A percentile compares a stretch with the other conserved stretches of the same genome.
Conservation (phyloP, 1,284 basidiomycete genomes). For the Pseudozyma tsukubaensis region DNA sequence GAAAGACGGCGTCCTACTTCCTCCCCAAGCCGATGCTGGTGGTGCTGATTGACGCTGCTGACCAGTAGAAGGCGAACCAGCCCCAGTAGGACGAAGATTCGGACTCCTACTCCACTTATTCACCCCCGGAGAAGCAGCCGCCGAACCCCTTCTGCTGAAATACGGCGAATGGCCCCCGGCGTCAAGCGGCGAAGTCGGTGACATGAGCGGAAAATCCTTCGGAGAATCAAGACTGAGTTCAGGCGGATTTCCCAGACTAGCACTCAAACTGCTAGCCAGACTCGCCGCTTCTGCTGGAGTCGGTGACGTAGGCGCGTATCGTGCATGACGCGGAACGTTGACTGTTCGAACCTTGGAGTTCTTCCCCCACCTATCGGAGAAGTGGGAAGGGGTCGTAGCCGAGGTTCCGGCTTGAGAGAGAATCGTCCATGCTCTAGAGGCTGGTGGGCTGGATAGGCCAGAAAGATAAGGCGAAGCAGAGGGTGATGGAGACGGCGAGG, state of each 20-base stretch:
- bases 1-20: too few species aligned
- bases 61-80: not conserved
- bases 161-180: not conserved
- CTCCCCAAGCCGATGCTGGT: conserved; percentile 2
- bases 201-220: conserved; percentile 18
- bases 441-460: conserved; percentile 29
- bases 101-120: conserved; percentile 29
- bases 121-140: not conserved
- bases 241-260: conserved; percentile 7
- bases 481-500: conserved; percentile 43
- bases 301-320: conserved; percentile 20
- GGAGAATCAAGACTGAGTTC: conserved; percentile 17
- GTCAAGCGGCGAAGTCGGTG: not conserved
- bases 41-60: not conserved
- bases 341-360: conserved; percentile 61
- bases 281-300: conserved; percentile 26
- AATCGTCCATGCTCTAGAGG: conserved; percentile 63
- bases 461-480: conserved; percentile 40
- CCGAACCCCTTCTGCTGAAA: conserved; percentile 6
- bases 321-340: conserved; percentile 47
- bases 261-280: conserved; percentile 10
- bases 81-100: conserved; percentile 10
- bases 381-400: conserved; percentile 29
- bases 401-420: conserved; percentile 41
- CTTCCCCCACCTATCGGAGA: conserved; percentile 36